Percentiles rank a stretch among this genome's conserved stretches.
Conservation (phyloP, 805 yeast genomes). For the Wickerhamomyces hampshirensis region DNA sequence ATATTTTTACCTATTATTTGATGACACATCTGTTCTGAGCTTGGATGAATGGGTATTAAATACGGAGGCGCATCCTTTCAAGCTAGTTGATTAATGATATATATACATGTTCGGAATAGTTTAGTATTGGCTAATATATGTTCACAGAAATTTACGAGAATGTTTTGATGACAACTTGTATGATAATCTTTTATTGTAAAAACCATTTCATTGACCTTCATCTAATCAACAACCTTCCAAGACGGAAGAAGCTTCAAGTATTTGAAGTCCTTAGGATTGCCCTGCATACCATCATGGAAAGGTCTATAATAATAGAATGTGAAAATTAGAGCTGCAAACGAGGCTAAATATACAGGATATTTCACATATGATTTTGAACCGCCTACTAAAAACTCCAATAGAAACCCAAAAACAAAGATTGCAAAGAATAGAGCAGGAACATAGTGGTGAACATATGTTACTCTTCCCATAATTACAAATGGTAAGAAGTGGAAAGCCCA, state of each 20-base stretch:
- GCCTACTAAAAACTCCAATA: constrained; percentile 24
- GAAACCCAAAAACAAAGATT: constrained; percentile 52
- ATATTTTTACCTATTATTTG: constrained; percentile 46
- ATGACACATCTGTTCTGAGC: constrained; percentile 36
- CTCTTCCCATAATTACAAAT: constrained; percentile 91
- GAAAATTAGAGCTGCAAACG: constrained; percentile 50
- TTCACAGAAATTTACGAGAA: too few relatives aligned
- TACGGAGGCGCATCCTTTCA: constrained; percentile 60
- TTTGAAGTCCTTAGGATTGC: constrained; percentile 41
- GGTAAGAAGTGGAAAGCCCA: constrained; percentile 90
- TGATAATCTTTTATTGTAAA: neutral
- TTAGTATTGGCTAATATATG: too few relatives aligned
- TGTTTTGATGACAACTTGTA: neutral
- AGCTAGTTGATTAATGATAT: constrained; percentile 9
- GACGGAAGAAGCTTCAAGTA: constrained; percentile 49
- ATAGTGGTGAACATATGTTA: constrained; percentile 94
- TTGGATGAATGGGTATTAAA: constrained; percentile 54
- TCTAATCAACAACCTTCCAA: constrained; percentile 39
- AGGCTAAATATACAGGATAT: constrained; percentile 34
- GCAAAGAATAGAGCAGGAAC: constrained; percentile 95
- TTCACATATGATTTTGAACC: constrained; percentile 22
- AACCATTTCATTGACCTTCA: neutral
- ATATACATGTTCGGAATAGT: too few relatives aligned
- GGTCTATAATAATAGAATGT: constrained; percentile 60
- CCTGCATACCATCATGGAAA: constrained; percentile 77